Evolutionary conservation across 2,329 filamentous ascomycete genomes (phyloP), one percentile per base, ranked within the genome.

Genomic region (Endothia cerciana): DNA sequence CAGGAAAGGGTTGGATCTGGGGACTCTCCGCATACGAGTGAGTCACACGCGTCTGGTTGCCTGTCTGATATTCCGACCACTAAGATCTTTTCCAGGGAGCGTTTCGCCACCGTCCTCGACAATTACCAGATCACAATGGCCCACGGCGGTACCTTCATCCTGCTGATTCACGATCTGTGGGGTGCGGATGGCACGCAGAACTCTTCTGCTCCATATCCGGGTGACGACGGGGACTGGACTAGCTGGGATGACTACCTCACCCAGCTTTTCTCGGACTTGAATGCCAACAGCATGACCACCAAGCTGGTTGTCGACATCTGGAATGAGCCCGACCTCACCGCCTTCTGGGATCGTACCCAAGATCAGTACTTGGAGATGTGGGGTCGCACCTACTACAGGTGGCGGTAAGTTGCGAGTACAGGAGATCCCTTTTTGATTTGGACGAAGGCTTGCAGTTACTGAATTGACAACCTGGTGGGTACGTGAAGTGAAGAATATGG

Each of bases 201-300:
- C 1, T 75, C 75, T 1, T 72, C 74, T 0, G 73, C 75, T 33
- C 68, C 69, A 0, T 84, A 77, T 61, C 83, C 83, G 1, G 83
- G 83, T 3, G 82, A 85, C 65, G 75, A 83, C 65, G 80, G 79
- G 1, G 74, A 84, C 69, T 86, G 82, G 82, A 72, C 74, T 1
- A 70, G 74, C 25, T 82, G 76, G 69, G 81, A 85, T 60, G 65
- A 68, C 0, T 85, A 82, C 63, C 67, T 83, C 1, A 72, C 75
- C 0, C 75, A 76, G 28, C 71, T 81, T 3, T 72, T 80, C 30
- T 55, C 59, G 15, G 38, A 76, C 60, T 72, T 80, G 13, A 76
- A 75, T 19, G 72, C 71, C 3, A 81, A 81, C 66, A 70, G 73
- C 40, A 78, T 76, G 72, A 75, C 70, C 30, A 70, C 71, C 1